Conservation (phyloP, 2,329 filamentous ascomycete species). For the Exophiala calicioides region DNA sequence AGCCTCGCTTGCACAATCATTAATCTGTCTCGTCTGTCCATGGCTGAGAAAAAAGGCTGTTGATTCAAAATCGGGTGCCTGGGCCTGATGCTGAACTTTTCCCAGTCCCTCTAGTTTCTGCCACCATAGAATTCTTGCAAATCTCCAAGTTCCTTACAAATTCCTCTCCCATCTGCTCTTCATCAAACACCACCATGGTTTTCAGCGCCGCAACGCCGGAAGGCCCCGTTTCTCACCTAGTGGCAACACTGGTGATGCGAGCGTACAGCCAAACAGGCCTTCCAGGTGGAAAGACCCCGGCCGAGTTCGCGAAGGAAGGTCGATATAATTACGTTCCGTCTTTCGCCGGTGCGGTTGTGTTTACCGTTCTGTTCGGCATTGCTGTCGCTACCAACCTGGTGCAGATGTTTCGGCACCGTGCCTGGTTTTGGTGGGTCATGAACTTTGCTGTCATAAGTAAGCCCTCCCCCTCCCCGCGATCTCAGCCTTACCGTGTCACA, state of each 20-base stretch:
- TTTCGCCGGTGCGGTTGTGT: conserved; percentile 39
- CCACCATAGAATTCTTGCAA: not conserved
- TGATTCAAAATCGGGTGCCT: no score
- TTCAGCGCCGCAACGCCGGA: not conserved
- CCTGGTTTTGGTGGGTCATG: conserved; percentile 48
- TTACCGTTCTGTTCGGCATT: conserved; percentile 38
- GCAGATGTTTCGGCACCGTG: conserved; percentile 39
- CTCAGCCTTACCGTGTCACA: not conserved
- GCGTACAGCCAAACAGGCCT: not conserved
- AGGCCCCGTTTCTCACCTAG: conserved; percentile 3
- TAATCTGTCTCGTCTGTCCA: no score
- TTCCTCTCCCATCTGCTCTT: not conserved
- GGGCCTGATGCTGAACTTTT: no score
- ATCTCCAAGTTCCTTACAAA: not conserved
- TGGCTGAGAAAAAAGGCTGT: no score
- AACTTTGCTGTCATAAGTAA: conserved; percentile 44
- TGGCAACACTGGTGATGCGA: conserved; percentile 9
- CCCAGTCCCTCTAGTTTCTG: not conserved
- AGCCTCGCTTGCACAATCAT: no score
- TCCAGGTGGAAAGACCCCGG: conserved; percentile 15
- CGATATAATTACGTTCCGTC: conserved; percentile 42
- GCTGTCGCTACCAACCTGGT: conserved; percentile 30
- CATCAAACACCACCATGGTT: not conserved
- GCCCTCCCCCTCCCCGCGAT: conserved; percentile 1
- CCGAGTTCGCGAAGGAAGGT: conserved; percentile 17